Base-by-base conservation (phyloP, 352 stramenopile genomes). In the Pythium biforme region DNA sequence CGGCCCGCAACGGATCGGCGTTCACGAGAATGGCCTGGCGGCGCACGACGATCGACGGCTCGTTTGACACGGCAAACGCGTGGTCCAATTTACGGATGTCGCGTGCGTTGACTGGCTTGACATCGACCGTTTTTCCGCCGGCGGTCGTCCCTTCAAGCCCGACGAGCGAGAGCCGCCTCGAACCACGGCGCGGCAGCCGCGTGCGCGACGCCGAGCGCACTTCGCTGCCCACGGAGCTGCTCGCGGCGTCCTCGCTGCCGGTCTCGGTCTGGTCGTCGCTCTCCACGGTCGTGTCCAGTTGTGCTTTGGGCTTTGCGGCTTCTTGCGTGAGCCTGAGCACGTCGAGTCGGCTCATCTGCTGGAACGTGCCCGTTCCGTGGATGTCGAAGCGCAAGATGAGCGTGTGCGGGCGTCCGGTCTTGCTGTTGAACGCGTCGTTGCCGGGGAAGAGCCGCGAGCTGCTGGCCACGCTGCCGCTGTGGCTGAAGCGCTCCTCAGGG, bases 11-110 rank as follows among this genome's bases (percentile, higher is more conserved):
- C 15, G 83, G 83, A 50, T 92, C 66, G 23, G 83, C 81, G 60
- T 86, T 92, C 52, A 92, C 79, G 37, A 92, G 76, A 56, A 92
- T 86, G 19, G 83, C 83, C 60, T 92, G 81, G 60, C 86, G 87
- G 19, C 83, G 79, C 43, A 92, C 80, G 25, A 84, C 77, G 49
- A 92, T 89, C 0, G 81, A 89, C 40, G 83, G 79, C 51, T 92
- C 81, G 31, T 90, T 89, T 3, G 77, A 89, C n/a, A 89, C 81
- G 1, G 82, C 79, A 34, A 92, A 92, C n/a, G 81, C 79, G 14
- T 87, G 86, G 40, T 92, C 83, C 58, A 92, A 73, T 34, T 86
- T 79, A 50, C 83, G 79, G 60, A 92, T 84, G 69, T 92, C 83
- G 46, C 83, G 83, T 1, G 81, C 82, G 58, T 92, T 82, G 14